Percentiles rank a stretch among this genome's conserved stretches.
phyloP scores from a whole-genome alignment of 1,284 basidiomycete genomes.

The Mycena sp. region DNA sequence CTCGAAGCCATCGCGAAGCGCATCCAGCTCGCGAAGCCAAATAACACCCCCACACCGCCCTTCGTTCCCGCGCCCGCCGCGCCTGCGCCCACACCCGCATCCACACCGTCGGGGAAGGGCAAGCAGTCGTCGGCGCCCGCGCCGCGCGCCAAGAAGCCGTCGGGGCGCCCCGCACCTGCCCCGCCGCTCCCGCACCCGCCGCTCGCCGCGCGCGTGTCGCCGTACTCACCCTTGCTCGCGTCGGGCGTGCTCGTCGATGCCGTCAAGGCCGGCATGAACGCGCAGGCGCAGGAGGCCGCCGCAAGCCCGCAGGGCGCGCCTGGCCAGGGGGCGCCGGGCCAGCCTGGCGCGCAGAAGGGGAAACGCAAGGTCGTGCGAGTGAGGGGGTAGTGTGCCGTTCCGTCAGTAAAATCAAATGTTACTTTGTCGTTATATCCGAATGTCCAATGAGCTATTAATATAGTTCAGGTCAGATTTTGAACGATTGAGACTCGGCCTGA shows the following conservation, averaged over 20 bases:
- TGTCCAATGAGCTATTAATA: too few relatives aligned
- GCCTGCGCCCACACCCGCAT: slow-evolving; percentile 21
- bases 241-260: slow-evolving; percentile 80
- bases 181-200: slow-evolving; percentile 60
- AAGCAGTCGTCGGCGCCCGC: slow-evolving; percentile 47
- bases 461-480: too few relatives aligned
- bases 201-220: slow-evolving; percentile 62
- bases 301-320: too few relatives aligned
- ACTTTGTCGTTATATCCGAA: too few relatives aligned
- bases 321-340: too few relatives aligned
- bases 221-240: slow-evolving; percentile 76
- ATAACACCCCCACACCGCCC: slow-evolving; percentile 74
- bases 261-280: slow-evolving; percentile 81
- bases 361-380: too few relatives aligned
- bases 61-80: slow-evolving; percentile 46
- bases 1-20: slow-evolving; percentile 80
- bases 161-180: slow-evolving; percentile 36
- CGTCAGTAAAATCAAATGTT: too few relatives aligned
- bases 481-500: too few relatives aligned
- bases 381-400: too few relatives aligned
- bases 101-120: slow-evolving; percentile 42
- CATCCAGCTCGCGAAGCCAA: slow-evolving; percentile 80
- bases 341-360: too few relatives aligned
- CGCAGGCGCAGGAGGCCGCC: slow-evolving; percentile 59
- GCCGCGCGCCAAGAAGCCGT: slow-evolving; percentile 27